Evolutionary conservation across 164 flowering plant species (phyloP), one percentile per base, ranked within the genome.

Genomic region (Akebia trifoliata): DNA sequence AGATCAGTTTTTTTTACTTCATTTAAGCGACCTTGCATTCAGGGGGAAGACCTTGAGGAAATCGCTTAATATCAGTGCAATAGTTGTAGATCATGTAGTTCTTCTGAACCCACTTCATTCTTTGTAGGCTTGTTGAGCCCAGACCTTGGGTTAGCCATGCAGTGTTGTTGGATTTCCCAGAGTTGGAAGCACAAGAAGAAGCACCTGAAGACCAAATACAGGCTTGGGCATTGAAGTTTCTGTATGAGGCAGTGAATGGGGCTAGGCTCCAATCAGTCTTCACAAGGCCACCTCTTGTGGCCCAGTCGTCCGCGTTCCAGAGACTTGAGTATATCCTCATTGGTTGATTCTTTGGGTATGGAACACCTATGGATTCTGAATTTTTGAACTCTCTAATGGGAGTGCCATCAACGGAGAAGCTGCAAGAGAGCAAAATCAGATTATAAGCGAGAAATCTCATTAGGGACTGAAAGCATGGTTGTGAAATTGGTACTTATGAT

Each of bases 281-380:
- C 20, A 68, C 63, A 20, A 43, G 67, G 12, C 67, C 67, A 25
- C 72, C 63, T 20, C 56, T 57, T 8, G 71, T 67, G 26, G 70
- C 70, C 70, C 70, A 67, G 29, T 60, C 65, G 25, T 67, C 70
- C 0, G 70, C 70, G 45, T 67, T 67, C 71, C 71, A 67, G 10
- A 56, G 54, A 43, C 66, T 67, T 0, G 66, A 67, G 62, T 67
- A 62, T 31, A 67, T 43, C 49, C 63, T 50, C 71, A 67, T 67
- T 1, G 70, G 54, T 44, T 67, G 71, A 62, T 50, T 57, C 36
- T 67, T 62, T 31, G 63, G 66, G 21, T 50, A 67, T 2, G 48
- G 34, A 2, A 67, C 47, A 2, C 67, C 66, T 2, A 17, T 43
- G 0, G 62, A 26, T 47, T 67, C 71, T 4, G 26, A 28, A 36